Percentiles rank a stretch among this genome's conserved stretches.
Evolutionary conservation across 805 yeast genomes (phyloP).

Genomic region (Metschnikowia orientalis): DNA sequence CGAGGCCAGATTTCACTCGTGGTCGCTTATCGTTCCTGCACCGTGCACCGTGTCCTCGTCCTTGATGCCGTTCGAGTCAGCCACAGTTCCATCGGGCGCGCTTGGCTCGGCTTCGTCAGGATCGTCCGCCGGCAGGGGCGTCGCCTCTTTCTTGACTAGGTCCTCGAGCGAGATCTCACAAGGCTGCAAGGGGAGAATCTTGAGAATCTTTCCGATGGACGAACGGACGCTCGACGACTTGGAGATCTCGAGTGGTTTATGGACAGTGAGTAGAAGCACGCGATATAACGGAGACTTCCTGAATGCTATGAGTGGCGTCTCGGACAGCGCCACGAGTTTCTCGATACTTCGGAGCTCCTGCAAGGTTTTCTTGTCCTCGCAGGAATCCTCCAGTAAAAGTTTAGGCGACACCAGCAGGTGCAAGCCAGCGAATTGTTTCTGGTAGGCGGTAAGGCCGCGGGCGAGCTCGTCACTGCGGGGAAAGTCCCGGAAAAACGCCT

Average conservation of each 20-base stretch:
- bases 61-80: too few species aligned
- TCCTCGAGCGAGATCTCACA: slow-evolving; percentile 15
- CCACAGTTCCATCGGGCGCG: too few species aligned
- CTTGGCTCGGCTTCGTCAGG: too few species aligned
- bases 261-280: slow-evolving; percentile 27
- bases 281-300: slow-evolving; percentile 29
- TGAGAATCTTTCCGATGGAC: slow-evolving; percentile 21
- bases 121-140: slow-evolving; percentile 8
- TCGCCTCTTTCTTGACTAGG: slow-evolving; percentile 7
- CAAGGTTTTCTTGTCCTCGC: slow-evolving; percentile 13
- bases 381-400: slow-evolving; percentile 10
- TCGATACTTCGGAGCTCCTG: slow-evolving; percentile 17
- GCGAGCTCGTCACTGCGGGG: slow-evolving; percentile 24
- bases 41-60: too few species aligned
- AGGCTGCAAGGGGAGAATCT: slow-evolving; percentile 9
- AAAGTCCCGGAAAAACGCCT: slow-evolving; percentile 20
- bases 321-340: slow-evolving; percentile 11
- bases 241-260: slow-evolving; percentile 24
- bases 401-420: slow-evolving; percentile 16
- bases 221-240: slow-evolving; percentile 2
- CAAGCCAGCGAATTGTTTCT: slow-evolving; percentile 17
- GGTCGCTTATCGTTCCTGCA: too few species aligned
- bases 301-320: slow-evolving; percentile 29
- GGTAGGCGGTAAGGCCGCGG: slow-evolving; percentile 14
- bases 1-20: too few species aligned